A percentile compares a stretch with the other conserved stretches of the same genome.
Conservation (phyloP, 108 stramenopile genomes). For the Aurantiochytrium sp. region DNA sequence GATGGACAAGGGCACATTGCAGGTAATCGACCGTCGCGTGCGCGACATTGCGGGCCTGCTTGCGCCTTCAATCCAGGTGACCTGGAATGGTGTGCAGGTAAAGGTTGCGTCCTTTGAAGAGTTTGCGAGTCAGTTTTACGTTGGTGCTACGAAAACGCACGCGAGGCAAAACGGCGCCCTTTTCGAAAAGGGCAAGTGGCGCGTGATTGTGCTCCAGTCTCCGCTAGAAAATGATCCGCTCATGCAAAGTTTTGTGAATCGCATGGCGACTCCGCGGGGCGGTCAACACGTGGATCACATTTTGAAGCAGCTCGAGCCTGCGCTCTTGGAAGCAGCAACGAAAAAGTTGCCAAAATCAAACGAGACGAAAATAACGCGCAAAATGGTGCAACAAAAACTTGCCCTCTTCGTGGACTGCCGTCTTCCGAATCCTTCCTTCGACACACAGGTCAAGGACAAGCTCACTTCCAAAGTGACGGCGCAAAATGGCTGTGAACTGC, state of each 20-base stretch:
- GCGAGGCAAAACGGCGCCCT: constrained; percentile 17
- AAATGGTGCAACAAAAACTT: neutral
- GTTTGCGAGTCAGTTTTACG: constrained; percentile 30
- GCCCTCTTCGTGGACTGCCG: neutral
- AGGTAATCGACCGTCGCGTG: constrained; percentile 69
- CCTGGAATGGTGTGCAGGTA: constrained; percentile 48
- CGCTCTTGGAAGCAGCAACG: constrained; percentile 58
- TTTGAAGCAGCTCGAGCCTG: neutral
- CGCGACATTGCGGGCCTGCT: constrained; percentile 73
- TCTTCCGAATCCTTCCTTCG: constrained; percentile 13
- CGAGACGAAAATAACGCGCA: constrained; percentile 8
- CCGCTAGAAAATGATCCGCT: constrained; percentile 50
- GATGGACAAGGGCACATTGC: constrained; percentile 59
- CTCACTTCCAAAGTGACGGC: constrained; percentile 20
- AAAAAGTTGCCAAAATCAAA: constrained; percentile 58
- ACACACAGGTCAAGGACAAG: constrained; percentile 23
- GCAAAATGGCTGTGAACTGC: neutral
- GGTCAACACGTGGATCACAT: constrained; percentile 71
- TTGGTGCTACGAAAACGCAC: constrained; percentile 21
- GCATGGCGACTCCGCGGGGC: constrained; percentile 69
- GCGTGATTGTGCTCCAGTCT: constrained; percentile 50
- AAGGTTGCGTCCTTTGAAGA: constrained; percentile 37
- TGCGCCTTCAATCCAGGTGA: constrained; percentile 53
- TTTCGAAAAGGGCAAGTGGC: constrained; percentile 38
- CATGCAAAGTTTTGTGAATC: constrained; percentile 76